Base-by-base conservation (phyloP, 345 rosid species). In the Lepidium aucheri region DNA sequence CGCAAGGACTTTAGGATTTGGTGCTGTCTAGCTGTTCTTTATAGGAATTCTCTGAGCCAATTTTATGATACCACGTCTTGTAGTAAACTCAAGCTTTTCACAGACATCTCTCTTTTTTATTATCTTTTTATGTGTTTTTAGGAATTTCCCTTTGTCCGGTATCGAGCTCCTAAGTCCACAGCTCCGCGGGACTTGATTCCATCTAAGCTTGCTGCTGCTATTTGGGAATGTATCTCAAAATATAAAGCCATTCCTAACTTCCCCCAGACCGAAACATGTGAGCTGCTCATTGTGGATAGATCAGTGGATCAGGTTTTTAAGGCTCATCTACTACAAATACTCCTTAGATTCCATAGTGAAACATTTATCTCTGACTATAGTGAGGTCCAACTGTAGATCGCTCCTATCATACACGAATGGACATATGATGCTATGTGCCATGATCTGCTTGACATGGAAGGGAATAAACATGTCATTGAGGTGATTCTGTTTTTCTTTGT, bases 351-450 rank as follows among this genome's bases (percentile, higher is more conserved):
- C n/a, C 53, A 49, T 11, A 45, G n/a, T 40, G 33, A 28, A 13
- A 47, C 0, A 14, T 40, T 41, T 50, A 7, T 50, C 51, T 53
- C 50, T 71, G 14, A 71, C 28, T 43, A 16, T 17, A 44, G 55
- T 71, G 39, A 63, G 55, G 17, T 60, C 74, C 14, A 24, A 60
- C 76, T 76, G 59, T 69, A 89, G 94, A 87, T 93, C 70, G 94
- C 98, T 68, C 98, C 98, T 47, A 84, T 90, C 63, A 89, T 93
- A 65, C 98, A 93, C 42, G 97, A 93, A 77, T 93, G 97, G 98
- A 93, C 98, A 41, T 93, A 93, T 67, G 98, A 93, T 77, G 96
- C 97, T 26, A 89, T 93, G 96, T 87, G 97, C 87, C 97, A 90
- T 41, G 98, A 93, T 74, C 81, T 93, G 81, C 87, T 90, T 65